Evolutionary conservation across 2,329 filamentous ascomycete species (phyloP).

Genomic region (Scedosporium apiospermum): DNA sequence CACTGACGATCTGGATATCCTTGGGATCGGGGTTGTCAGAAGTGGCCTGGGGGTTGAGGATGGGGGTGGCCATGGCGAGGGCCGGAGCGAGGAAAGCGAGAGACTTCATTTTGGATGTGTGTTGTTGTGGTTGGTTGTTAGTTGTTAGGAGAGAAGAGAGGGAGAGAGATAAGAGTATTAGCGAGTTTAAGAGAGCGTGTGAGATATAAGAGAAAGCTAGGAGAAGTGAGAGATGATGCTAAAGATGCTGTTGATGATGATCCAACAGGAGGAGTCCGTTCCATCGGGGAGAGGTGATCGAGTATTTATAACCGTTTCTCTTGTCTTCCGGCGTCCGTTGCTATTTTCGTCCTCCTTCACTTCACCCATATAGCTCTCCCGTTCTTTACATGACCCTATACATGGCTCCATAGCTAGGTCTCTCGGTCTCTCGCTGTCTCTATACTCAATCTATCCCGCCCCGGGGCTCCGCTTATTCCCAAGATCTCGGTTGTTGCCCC

Average conservation of each 20-base stretch:
- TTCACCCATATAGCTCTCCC: not conserved
- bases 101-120: slow-evolving; percentile 24
- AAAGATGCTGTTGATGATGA: slow-evolving; percentile 5
- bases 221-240: not conserved
- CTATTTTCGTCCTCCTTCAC: not conserved
- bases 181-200: not conserved
- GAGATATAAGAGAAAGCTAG: not conserved
- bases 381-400: not conserved
- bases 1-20: slow-evolving; percentile 29
- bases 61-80: slow-evolving; percentile 26
- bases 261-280: not conserved
- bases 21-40: slow-evolving; percentile 27
- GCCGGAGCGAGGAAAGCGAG: slow-evolving; percentile 23
- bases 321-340: not conserved
- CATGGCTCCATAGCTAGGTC: not conserved
- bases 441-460: not conserved
- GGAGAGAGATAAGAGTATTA: not conserved
- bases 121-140: not conserved
- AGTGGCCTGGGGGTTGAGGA: slow-evolving; percentile 17
- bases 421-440: not conserved
- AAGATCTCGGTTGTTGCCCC: slow-evolving; percentile 2
- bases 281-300: not conserved
- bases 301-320: slow-evolving; percentile 5
- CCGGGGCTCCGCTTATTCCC: not conserved
- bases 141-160: slow-evolving; percentile 3